Conservation (phyloP, 2,329 filamentous ascomycete genomes). For the Myriosclerotinia scirpicola region DNA sequence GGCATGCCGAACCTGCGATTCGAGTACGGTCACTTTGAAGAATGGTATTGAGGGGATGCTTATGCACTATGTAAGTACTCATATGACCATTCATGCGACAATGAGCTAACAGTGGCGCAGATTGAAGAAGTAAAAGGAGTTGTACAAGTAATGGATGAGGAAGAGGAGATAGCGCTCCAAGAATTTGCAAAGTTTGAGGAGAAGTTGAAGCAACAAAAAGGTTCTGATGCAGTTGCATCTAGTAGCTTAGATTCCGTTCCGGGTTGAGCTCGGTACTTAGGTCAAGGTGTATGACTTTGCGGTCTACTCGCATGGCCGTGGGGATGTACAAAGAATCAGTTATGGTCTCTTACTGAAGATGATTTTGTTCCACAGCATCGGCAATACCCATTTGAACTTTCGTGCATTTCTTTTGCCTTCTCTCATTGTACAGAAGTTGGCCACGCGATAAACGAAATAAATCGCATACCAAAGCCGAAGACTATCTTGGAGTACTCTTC, state of each 20-base stretch:
- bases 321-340: constrained; percentile 18
- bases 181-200: constrained; percentile 97
- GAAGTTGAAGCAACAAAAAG: constrained; percentile 63
- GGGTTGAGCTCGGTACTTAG: constrained; percentile 27
- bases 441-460: no score
- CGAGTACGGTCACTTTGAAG: constrained; percentile 93
- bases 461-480: no score
- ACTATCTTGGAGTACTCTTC: no score
- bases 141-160: constrained; percentile 83
- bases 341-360: constrained; percentile 2
- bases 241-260: constrained; percentile 34
- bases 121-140: constrained; percentile 96
- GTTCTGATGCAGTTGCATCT: constrained; percentile 34
- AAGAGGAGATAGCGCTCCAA: constrained; percentile 81
- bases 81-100: constrained; percentile 22
- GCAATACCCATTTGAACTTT: constrained; percentile 32
- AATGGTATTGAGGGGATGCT: constrained; percentile 98
- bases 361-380: constrained; percentile 31
- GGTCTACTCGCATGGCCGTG: constrained; percentile 7
- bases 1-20: constrained; percentile 93
- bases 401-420: constrained; percentile 14
- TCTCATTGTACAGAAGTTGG: background rate
- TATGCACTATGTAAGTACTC: constrained; percentile 82
- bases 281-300: constrained; percentile 1
- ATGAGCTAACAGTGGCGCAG: constrained; percentile 47